These are phyloP conservation scores for Passalora sequoiae DNA, from an alignment of 2,329 filamentous ascomycete genomes.

Conservation along the genomic window DNA sequence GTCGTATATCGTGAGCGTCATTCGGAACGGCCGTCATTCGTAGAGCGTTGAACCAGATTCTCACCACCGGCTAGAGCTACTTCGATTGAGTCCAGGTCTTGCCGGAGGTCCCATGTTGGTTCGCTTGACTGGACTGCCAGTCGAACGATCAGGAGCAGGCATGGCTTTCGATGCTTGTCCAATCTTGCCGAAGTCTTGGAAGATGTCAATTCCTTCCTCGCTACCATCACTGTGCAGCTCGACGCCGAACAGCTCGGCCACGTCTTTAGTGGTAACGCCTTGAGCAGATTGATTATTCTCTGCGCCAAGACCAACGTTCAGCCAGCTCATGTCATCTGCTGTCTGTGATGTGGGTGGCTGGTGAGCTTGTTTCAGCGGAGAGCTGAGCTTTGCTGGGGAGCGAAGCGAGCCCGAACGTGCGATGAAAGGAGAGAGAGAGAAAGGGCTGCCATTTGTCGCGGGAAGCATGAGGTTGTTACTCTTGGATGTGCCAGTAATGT, in stretches of 20 bases:
- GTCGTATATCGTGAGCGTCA: conserved; percentile 8
- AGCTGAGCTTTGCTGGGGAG: conserved; percentile 30
- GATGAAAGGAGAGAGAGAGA: conserved; percentile 32
- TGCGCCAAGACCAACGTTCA: conserved; percentile 22
- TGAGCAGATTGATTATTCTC: conserved; percentile 23
- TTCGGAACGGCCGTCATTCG: conserved; percentile 4
- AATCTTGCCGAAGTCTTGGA: conserved; percentile 72
- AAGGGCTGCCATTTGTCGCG: conserved; percentile 23
- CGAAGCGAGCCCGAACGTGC: conserved; percentile 19
- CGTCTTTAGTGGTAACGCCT: conserved; percentile 34
- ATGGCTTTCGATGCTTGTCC: conserved; percentile 38
- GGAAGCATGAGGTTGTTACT: conserved; percentile 42
- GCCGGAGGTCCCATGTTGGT: conserved; percentile 28
- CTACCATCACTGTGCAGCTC: conserved; percentile 57
- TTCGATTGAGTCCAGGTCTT: conserved; percentile 27
- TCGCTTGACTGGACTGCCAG: conserved; percentile 30
- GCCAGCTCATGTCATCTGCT: conserved; percentile 24
- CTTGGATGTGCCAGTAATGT: conserved; percentile 52
- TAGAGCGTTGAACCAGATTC: conserved; percentile 7
- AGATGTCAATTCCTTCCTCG: conserved; percentile 61
- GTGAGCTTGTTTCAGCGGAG: conserved; percentile 31
- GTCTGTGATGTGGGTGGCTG: conserved; percentile 16
- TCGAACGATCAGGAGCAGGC: conserved; percentile 26
- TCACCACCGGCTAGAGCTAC: conserved; percentile 32
- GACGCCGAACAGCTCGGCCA: conserved; percentile 51